Evolutionary conservation across 441 rosid species (phyloP).

Genomic region (Eruca vesicaria): DNA sequence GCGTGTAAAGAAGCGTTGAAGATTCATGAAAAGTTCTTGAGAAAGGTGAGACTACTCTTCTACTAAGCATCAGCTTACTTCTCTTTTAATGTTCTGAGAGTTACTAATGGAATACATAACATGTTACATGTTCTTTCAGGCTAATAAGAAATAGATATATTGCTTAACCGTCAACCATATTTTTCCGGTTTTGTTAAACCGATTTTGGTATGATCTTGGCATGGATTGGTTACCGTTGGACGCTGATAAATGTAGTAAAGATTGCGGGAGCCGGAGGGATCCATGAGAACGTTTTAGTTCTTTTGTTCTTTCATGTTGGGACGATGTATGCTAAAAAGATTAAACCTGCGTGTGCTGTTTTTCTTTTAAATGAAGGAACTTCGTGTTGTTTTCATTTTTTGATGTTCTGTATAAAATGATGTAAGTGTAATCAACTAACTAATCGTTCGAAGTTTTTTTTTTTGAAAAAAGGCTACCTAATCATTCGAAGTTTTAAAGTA

Average conservation of each 20-base stretch:
- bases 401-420: not conserved
- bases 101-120: conserved; percentile 3
- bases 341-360: not conserved
- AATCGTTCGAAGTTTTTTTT: not conserved
- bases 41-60: conserved; percentile 48
- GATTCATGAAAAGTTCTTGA: conserved; percentile 74
- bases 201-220: not conserved
- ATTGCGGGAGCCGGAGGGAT: not conserved
- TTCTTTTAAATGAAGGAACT: not conserved
- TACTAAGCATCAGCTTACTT: not conserved
- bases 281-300: no score
- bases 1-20: conserved; percentile 79
- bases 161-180: conserved; percentile 11
- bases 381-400: not conserved
- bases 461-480: no score
- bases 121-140: conserved; percentile 28
- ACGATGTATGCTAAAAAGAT: not conserved
- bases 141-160: conserved; percentile 22
- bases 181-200: not conserved
- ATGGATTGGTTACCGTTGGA: not conserved
- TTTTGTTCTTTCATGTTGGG: not conserved
- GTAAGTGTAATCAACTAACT: not conserved
- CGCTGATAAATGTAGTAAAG: not conserved
- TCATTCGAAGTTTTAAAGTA: not conserved
- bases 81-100: not conserved